Conservation (phyloP, 2,329 filamentous ascomycete genomes). For the Bipolaris oryzae region DNA sequence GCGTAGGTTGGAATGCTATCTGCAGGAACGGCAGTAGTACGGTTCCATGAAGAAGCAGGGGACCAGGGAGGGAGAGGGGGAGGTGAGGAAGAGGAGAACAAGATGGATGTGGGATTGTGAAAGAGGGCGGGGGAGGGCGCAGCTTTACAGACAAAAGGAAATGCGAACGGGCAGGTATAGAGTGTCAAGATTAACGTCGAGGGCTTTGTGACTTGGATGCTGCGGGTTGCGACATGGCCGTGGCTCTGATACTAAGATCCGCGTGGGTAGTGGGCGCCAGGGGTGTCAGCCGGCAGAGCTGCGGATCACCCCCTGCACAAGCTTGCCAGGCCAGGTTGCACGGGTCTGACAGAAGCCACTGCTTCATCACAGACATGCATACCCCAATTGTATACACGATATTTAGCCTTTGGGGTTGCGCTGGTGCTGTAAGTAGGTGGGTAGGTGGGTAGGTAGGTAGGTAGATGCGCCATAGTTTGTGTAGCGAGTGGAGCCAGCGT, state of each 20-base stretch:
- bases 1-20: constrained; percentile 15
- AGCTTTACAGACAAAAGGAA: constrained; percentile 4
- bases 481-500: not conserved
- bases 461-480: not conserved
- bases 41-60: constrained; percentile 8
- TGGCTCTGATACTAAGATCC: constrained; percentile 12
- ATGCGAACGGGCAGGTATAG: constrained; percentile 11
- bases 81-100: not conserved
- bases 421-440: no score
- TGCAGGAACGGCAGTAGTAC: constrained; percentile 17
- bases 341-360: constrained; percentile 6
- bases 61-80: not conserved
- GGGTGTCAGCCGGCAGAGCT: constrained; percentile 17
- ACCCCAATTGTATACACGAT: constrained; percentile 7
- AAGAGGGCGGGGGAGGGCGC: not conserved
- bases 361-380: constrained; percentile 17
- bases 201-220: constrained; percentile 9
- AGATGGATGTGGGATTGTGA: not conserved
- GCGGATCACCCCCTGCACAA: constrained; percentile 11
- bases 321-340: constrained; percentile 5
- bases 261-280: constrained; percentile 15
- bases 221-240: constrained; percentile 15
- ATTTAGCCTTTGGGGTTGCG: no score
- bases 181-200: constrained; percentile 16
- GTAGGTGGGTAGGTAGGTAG: no score